Percentiles rank a stretch among this genome's conserved stretches.
phyloP scores from a whole-genome alignment of 73 alveolate genomes.

The Paramecium sonneborni region DNA sequence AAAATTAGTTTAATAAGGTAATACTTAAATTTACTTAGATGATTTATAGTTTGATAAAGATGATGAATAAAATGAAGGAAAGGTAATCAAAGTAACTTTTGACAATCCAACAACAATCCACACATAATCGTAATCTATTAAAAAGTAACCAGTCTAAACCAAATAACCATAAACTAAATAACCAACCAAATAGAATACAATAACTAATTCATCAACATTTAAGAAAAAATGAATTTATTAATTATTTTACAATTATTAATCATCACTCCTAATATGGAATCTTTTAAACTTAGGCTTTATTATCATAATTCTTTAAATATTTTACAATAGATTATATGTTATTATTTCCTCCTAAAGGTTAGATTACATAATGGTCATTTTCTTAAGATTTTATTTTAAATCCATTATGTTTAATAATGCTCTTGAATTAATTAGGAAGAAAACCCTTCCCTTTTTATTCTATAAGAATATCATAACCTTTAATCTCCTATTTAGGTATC shows the following conservation, averaged over 20 bases:
- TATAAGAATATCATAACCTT: background rate
- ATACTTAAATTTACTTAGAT: background rate
- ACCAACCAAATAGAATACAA: background rate
- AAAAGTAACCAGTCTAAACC: background rate
- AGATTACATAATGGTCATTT: background rate
- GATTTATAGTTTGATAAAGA: constrained; percentile 10
- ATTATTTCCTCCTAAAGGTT: background rate
- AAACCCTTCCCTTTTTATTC: background rate
- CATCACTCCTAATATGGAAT: background rate
- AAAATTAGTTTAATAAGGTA: constrained; percentile 53
- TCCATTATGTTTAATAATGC: background rate
- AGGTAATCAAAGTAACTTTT: constrained; percentile 22
- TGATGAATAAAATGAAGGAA: constrained; percentile 40
- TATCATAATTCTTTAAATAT: constrained; percentile 19
- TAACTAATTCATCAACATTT: background rate
- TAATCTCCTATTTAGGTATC: background rate
- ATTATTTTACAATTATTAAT: background rate
- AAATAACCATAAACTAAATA: background rate
- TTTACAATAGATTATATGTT: background rate
- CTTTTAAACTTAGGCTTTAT: background rate
- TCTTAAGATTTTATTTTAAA: background rate
- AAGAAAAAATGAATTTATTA: background rate
- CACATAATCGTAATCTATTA: background rate
- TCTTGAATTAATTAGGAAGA: background rate
- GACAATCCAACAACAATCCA: background rate